Evolutionary conservation across 1,139 yeast genomes (phyloP).

Genomic region (Yamadazyma atlantica): DNA sequence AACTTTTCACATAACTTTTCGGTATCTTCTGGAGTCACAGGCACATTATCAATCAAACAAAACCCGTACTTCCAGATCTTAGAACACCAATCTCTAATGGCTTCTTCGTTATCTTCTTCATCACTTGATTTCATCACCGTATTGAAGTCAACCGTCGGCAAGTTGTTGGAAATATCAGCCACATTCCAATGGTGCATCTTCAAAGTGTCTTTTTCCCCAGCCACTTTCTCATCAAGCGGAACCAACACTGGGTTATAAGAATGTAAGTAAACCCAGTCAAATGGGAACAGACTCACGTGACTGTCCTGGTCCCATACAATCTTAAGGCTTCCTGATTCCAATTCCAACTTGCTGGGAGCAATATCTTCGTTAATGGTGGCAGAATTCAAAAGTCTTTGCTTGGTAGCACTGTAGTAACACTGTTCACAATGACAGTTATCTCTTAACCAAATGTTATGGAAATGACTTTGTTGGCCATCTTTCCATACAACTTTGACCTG

Average conservation of each 20-base stretch:
- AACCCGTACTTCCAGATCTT: constrained; percentile 65
- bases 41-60: constrained; percentile 62
- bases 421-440: constrained; percentile 68
- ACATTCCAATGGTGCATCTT: constrained; percentile 48
- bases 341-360: constrained; percentile 25
- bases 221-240: constrained; percentile 25
- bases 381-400: constrained; percentile 64
- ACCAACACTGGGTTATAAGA: constrained; percentile 57
- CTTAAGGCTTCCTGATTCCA: constrained; percentile 17
- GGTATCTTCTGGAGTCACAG: constrained; percentile 62
- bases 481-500: constrained; percentile 11
- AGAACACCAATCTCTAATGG: constrained; percentile 58
- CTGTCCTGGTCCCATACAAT: constrained; percentile 49
- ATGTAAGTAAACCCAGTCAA: constrained; percentile 57
- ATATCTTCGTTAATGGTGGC: constrained; percentile 53
- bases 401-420: constrained; percentile 61
- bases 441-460: constrained; percentile 65
- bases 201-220: constrained; percentile 29
- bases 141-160: constrained; percentile 55
- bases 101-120: constrained; percentile 30
- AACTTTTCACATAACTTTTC: constrained; percentile 58
- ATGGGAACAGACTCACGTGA: constrained; percentile 49
- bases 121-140: constrained; percentile 41
- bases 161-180: constrained; percentile 36
- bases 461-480: constrained; percentile 13